Conservation (phyloP, 495 filamentous ascomycete genomes). For the Podospora sp. region DNA sequence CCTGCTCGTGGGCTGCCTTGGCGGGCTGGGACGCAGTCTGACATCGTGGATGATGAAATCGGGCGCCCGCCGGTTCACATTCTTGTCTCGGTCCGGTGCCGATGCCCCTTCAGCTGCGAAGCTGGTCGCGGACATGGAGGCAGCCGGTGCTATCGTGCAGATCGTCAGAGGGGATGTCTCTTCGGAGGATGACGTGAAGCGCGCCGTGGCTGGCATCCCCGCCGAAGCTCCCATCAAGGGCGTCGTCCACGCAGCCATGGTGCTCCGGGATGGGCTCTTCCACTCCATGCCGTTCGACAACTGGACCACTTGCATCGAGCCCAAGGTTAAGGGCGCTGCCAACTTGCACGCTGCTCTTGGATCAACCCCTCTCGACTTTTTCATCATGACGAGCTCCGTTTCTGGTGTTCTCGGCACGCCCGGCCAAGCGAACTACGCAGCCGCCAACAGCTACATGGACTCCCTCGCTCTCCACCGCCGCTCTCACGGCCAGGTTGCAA, state of each 20-base stretch:
- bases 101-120: background rate
- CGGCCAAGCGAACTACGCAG: conserved; percentile 52
- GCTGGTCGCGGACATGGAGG: conserved; percentile 7
- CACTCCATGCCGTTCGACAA: conserved; percentile 39
- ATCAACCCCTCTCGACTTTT: conserved; percentile 50
- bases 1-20: conserved; percentile 63
- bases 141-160: conserved; percentile 2
- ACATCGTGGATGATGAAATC: conserved; percentile 61
- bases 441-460: conserved; percentile 52
- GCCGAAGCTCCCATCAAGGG: conserved; percentile 37
- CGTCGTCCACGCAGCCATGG: conserved; percentile 58
- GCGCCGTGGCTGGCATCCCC: background rate
- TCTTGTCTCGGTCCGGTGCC: conserved; percentile 12
- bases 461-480: conserved; percentile 31
- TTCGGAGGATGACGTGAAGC: background rate
- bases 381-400: conserved; percentile 55
- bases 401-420: conserved; percentile 48
- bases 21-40: conserved; percentile 64
- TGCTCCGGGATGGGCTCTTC: conserved; percentile 46
- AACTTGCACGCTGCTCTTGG: conserved; percentile 46
- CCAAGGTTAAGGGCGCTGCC: conserved; percentile 44
- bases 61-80: conserved; percentile 44
- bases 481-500: conserved; percentile 7
- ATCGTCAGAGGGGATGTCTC: conserved; percentile 14
- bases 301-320: conserved; percentile 35